phyloP scores from a whole-genome alignment of 2,329 filamentous ascomycete genomes.

The Penicillium hordei region DNA sequence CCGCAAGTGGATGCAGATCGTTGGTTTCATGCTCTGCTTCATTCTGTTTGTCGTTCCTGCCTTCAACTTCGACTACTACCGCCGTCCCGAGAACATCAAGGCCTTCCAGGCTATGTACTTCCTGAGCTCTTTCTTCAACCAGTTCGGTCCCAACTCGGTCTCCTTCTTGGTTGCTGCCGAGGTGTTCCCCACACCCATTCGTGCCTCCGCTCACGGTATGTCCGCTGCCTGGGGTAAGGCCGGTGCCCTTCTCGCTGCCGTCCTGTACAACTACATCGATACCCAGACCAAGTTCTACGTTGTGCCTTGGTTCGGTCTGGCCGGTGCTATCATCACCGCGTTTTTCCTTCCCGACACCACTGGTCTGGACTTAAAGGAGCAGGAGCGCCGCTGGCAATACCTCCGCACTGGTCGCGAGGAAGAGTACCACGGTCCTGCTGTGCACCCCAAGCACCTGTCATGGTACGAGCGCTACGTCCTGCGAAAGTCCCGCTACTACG shows the following conservation, averaged over 20 bases:
- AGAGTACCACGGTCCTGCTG: conserved; percentile 90
- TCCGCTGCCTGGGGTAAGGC: conserved; percentile 88
- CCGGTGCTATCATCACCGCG: conserved; percentile 76
- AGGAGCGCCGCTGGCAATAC: conserved; percentile 89
- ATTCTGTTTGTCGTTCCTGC: conserved; percentile 89
- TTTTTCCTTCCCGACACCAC: conserved; percentile 96
- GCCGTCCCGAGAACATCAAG: conserved; percentile 66
- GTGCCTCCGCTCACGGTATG: conserved; percentile 90
- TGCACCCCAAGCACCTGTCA: conserved; percentile 85
- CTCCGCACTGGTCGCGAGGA: conserved; percentile 73
- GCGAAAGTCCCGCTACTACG: conserved; percentile 77
- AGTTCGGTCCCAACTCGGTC: conserved; percentile 94
- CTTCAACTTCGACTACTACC: conserved; percentile 86
- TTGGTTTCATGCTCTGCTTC: conserved; percentile 92
- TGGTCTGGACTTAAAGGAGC: conserved; percentile 93
- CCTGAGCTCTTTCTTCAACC: conserved; percentile 97
- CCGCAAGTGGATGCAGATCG: conserved; percentile 92
- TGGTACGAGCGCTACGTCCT: conserved; percentile 75
- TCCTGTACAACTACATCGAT: conserved; percentile 94
- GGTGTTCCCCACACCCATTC: conserved; percentile 92
- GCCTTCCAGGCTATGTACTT: conserved; percentile 99
- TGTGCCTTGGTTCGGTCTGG: conserved; percentile 92
- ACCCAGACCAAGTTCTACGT: conserved; percentile 83
- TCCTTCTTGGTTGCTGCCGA: conserved; percentile 96
- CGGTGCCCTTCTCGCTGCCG: conserved; percentile 79